Conservation (phyloP, 768 basidiomycete genomes). For the Pholiota conissans region DNA sequence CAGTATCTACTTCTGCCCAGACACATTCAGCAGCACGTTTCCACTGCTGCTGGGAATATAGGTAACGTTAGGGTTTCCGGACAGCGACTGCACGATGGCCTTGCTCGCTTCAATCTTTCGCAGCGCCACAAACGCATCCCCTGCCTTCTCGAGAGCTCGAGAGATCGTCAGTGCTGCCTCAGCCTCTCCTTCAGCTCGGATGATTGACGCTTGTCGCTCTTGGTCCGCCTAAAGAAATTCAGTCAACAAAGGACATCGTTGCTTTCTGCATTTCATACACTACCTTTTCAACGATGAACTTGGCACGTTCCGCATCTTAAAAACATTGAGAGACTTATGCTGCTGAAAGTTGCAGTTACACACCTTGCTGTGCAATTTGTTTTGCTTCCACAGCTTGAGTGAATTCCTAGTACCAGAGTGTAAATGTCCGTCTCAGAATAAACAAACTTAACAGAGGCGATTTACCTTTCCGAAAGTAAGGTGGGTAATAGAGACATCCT, state of each 20-base stretch:
- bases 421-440: no score
- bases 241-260: constrained; percentile 7
- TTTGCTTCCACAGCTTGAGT: constrained; percentile 99
- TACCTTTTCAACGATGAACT: constrained; percentile 99
- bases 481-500: constrained; percentile 97
- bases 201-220: constrained; percentile 97
- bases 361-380: constrained; percentile 98
- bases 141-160: constrained; percentile 86
- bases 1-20: constrained; percentile 48
- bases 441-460: not conserved
- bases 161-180: constrained; percentile 96
- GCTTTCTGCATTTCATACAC: not conserved
- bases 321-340: constrained; percentile 4
- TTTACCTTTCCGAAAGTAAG: constrained; percentile 81
- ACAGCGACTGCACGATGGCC: constrained; percentile 88
- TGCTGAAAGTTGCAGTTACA: constrained; percentile 8
- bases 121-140: constrained; percentile 93
- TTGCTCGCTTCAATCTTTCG: constrained; percentile 98
- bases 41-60: constrained; percentile 82
- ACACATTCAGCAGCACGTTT: constrained; percentile 83
- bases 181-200: constrained; percentile 97
- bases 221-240: constrained; percentile 78
- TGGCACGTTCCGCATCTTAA: constrained; percentile 95
- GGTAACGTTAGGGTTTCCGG: constrained; percentile 80
- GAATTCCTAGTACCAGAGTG: no score